Conservation (phyloP, 305 asterid species). For the Lippia alba region DNA sequence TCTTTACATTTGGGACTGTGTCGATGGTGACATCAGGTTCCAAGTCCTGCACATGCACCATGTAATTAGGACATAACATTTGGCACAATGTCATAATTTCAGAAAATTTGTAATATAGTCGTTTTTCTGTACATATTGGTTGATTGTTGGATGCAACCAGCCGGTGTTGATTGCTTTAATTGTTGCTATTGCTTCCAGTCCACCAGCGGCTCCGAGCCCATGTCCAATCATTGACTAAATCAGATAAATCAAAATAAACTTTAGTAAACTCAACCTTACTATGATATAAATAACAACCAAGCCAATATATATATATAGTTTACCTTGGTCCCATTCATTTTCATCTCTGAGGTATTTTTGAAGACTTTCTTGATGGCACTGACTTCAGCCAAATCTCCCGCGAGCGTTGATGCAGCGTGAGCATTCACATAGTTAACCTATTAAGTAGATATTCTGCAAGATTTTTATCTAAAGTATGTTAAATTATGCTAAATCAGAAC, state of each 20-base stretch:
- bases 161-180: constrained; percentile 76
- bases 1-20: constrained; percentile 77
- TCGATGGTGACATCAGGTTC: constrained; percentile 65
- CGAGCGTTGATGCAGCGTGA: constrained; percentile 82
- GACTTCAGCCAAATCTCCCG: constrained; percentile 78
- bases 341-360: constrained; percentile 62
- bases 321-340: constrained; percentile 82
- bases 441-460: neutral
- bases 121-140: constrained; percentile 55
- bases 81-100: neutral
- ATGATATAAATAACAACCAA: neutral
- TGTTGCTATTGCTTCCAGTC: constrained; percentile 74
- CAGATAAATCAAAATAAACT: neutral
- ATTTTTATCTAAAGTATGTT: neutral
- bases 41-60: constrained; percentile 45
- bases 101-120: neutral
- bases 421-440: constrained; percentile 75
- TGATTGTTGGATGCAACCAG: constrained; percentile 82
- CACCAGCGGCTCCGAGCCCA: constrained; percentile 80
- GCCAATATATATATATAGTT: neutral
- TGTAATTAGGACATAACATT: constrained; percentile 2
- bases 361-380: constrained; percentile 77
- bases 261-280: neutral
- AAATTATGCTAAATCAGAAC: neutral
- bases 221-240: constrained; percentile 75